Evolutionary conservation across 352 stramenopile species (phyloP), one percentile per base, ranked within the genome.

Genomic region (Phytopythium montanum): DNA sequence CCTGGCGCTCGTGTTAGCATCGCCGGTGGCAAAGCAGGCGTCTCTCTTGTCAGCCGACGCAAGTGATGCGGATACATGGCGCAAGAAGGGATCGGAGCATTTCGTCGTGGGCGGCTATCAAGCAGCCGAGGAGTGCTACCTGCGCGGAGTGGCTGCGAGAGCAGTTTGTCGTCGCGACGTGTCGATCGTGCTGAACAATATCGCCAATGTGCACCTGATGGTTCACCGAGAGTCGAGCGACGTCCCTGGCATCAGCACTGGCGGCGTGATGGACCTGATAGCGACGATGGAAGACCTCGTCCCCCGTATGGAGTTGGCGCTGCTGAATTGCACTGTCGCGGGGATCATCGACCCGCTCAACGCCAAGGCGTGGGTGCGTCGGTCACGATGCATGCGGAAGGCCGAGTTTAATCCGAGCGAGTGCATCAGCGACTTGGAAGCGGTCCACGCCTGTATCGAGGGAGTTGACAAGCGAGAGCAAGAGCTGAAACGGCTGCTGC

Each of bases 281-380:
- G 18, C 23, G 5, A 45, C 42, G 7, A 56, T 36, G 21, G 25
- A 50, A 6, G 19, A 6, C 7, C 12, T 39, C 21, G 21, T 61
- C 18, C 44, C 54, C 0, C 56, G 10, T 36, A 50, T 28, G 4
- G 62, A 70, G 23, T 23, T 56, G 36, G 59, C 54, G 31, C 18
- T 70, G 23, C 34, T 75, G 21, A 70, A 73, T 16, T 66, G 58
- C 42, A 68, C 61, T 0, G 61, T 75, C 39, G 61, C 68, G 33
- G 68, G 65, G 1, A 64, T 73, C 6, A 46, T 75, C 0, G 68
- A 73, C 12, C 61, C 65, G 2, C 38, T 70, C 0, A 75, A 75
- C 18, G 8, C 45, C 41, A 75, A 72, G 19, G 65, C 58, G n/a
- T 75, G 68, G 68, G 7, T 60, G 54, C 58, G 68, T 59, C 61